phyloP scores from a whole-genome alignment of 164 flowering plant genomes.

The Chimonanthus praecox region DNA sequence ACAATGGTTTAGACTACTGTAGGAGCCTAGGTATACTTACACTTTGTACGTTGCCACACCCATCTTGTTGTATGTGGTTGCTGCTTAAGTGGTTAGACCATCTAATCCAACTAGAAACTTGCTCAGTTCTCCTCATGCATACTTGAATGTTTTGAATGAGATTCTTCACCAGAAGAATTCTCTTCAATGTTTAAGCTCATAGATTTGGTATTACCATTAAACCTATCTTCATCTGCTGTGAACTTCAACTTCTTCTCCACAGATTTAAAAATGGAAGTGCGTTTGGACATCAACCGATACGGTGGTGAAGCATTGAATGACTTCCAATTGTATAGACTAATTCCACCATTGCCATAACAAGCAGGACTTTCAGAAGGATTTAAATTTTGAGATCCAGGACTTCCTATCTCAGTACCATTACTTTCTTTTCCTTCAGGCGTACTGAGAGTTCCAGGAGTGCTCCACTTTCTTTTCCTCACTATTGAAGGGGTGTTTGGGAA shows the following conservation, averaged over 20 bases:
- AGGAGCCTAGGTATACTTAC: constrained; percentile 14
- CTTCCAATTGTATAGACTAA: constrained; percentile 19
- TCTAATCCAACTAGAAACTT: constrained; percentile 5
- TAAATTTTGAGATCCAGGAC: constrained; percentile 17
- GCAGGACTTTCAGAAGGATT: constrained; percentile 25
- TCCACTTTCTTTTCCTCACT: constrained; percentile 63
- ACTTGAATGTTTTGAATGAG: neutral
- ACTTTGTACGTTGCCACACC: constrained; percentile 27
- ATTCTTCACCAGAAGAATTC: constrained; percentile 20
- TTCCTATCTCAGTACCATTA: constrained; percentile 18
- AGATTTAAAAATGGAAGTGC: constrained; percentile 64
- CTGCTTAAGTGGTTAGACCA: constrained; percentile 15
- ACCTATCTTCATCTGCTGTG: constrained; percentile 33
- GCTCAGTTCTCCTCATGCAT: neutral
- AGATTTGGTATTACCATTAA: constrained; percentile 23
- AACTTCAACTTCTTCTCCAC: constrained; percentile 81
- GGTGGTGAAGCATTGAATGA: constrained; percentile 73
- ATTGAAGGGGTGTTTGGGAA: constrained; percentile 90
- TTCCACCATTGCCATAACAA: constrained; percentile 10
- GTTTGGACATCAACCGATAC: constrained; percentile 62
- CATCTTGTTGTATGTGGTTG: constrained; percentile 23
- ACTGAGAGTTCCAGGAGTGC: constrained; percentile 12
- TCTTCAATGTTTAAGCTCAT: constrained; percentile 21
- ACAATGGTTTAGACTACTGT: too few relatives aligned
- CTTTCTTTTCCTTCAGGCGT: constrained; percentile 23